phyloP scores from a whole-genome alignment of 257 asterid genomes.

The Solanum microdontum region DNA sequence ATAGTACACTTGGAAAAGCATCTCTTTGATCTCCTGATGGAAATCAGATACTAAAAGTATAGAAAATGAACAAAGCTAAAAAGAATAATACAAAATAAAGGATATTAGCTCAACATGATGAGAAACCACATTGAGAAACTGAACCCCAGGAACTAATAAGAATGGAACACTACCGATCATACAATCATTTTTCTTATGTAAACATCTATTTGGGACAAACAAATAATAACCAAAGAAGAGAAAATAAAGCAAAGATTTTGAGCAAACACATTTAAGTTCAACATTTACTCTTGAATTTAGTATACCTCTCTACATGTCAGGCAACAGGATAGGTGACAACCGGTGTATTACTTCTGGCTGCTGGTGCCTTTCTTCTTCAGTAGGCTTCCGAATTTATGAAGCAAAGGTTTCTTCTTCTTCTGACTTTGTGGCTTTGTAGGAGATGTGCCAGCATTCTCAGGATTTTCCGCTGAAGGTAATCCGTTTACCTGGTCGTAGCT shows the following conservation, averaged over 20 bases:
- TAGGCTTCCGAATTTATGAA: slow-evolving; percentile 73
- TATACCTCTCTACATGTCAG: slow-evolving; percentile 27
- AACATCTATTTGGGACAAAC: slow-evolving; percentile 3
- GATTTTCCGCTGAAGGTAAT: slow-evolving; percentile 32
- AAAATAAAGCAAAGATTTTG: slow-evolving; percentile 16
- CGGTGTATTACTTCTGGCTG: slow-evolving; percentile 40
- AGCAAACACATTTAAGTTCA: slow-evolving; percentile 23
- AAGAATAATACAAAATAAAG: neutral
- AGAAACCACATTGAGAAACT: neutral
- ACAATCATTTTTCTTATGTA: slow-evolving; percentile 26
- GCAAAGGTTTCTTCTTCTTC: slow-evolving; percentile 86
- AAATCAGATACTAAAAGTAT: neutral
- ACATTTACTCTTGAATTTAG: slow-evolving; percentile 17
- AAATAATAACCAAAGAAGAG: neutral
- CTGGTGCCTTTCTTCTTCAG: slow-evolving; percentile 72
- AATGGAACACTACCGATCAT: slow-evolving; percentile 19
- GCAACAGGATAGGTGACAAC: neutral
- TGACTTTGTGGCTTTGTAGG: slow-evolving; percentile 44
- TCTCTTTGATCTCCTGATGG: neutral
- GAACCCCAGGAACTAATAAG: slow-evolving; percentile 4
- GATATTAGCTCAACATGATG: neutral
- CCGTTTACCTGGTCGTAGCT: slow-evolving; percentile 35
- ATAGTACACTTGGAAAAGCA: neutral
- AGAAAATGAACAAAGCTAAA: neutral
- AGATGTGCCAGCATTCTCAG: slow-evolving; percentile 40